phyloP scores from a whole-genome alignment of 805 yeast genomes.

The Cyberlindnera petersonii region DNA sequence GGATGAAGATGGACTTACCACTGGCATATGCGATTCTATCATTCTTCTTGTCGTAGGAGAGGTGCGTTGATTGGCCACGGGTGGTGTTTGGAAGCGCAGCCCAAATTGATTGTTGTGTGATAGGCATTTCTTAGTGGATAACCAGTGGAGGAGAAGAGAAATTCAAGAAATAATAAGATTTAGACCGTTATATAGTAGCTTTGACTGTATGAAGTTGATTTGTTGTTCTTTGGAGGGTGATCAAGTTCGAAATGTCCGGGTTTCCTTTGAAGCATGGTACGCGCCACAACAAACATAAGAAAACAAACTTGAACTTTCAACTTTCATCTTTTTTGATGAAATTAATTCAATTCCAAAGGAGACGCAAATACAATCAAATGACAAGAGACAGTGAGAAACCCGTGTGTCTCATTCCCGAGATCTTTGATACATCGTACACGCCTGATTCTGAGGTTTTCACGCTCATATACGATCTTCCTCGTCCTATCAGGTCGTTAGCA shows the following conservation, averaged over 20 bases:
- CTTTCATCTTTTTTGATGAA: no score
- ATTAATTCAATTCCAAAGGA: no score
- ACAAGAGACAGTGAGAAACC: conserved; percentile 13
- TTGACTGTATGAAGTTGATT: no score
- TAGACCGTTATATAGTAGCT: no score
- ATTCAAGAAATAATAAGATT: no score
- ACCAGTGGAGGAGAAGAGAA: no score
- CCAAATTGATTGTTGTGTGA: conserved; percentile 34
- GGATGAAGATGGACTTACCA: conserved; percentile 74
- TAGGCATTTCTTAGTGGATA: no score
- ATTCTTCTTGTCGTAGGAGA: conserved; percentile 68
- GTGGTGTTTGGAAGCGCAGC: conserved; percentile 82
- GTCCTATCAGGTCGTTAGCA: conserved; percentile 16
- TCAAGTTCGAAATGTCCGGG: no score
- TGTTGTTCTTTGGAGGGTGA: no score
- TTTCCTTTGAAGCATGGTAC: no score
- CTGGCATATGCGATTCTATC: conserved; percentile 75
- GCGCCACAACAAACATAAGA: no score
- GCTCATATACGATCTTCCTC: conserved; percentile 21
- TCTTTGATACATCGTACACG: conserved; percentile 16
- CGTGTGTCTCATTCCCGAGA: conserved; percentile 23
- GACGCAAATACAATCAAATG: background rate
- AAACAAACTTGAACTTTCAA: no score
- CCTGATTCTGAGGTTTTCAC: conserved; percentile 24
- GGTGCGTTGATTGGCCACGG: conserved; percentile 64